Conservation (phyloP, 83 land plant genomes). For the Thuja plicata region DNA sequence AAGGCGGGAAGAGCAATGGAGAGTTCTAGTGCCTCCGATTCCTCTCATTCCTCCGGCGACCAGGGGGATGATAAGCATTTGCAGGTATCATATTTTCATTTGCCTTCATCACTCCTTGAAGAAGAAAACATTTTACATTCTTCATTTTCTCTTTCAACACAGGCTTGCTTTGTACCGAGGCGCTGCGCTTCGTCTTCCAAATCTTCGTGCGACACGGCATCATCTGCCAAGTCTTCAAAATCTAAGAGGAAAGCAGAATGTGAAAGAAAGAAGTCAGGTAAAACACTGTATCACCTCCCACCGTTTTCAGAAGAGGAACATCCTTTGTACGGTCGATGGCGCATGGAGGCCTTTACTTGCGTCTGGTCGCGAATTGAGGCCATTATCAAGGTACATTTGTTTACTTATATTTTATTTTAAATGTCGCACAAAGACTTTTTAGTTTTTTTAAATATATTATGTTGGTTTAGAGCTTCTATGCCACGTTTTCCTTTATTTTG, state of each 20-base stretch:
- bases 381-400: constrained; percentile 30
- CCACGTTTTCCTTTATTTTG: too few relatives aligned
- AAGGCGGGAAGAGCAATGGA: not conserved
- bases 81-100: not conserved
- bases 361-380: constrained; percentile 52
- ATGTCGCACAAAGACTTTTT: too few relatives aligned
- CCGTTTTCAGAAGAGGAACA: not conserved
- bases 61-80: not conserved
- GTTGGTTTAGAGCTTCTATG: too few relatives aligned
- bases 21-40: not conserved
- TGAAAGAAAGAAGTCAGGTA: not conserved
- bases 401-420: not conserved
- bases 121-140: not conserved
- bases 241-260: not conserved
- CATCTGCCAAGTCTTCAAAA: not conserved
- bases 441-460: too few relatives aligned
- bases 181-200: not conserved
- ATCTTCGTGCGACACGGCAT: not conserved
- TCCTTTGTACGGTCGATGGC: constrained; percentile 10
- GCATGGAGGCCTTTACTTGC: constrained; percentile 29
- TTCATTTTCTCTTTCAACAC: not conserved
- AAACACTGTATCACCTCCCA: not conserved
- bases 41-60: not conserved
- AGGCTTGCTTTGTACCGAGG: not conserved
- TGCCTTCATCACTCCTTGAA: not conserved